These are phyloP conservation scores for Phytophthora melonis DNA, from an alignment of 352 stramenopile species.

Conservation along the genomic window DNA sequence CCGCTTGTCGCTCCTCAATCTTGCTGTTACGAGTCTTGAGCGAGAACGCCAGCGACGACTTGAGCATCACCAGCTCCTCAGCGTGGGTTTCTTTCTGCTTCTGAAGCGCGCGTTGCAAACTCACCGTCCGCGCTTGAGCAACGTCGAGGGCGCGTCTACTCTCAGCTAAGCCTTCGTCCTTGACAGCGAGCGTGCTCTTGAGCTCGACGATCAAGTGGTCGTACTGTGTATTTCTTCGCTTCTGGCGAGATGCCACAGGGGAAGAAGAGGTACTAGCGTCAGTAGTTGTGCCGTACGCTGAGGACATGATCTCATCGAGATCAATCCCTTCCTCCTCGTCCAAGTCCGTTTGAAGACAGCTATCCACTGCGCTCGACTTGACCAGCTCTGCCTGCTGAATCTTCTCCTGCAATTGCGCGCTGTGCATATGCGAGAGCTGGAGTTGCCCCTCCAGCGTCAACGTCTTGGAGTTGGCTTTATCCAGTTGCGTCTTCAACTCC, in stretches of 20 bases:
- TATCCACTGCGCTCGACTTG: conserved; percentile 42
- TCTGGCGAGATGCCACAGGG: conserved; percentile 9
- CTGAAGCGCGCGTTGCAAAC: conserved; percentile 48
- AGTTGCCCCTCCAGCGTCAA: conserved; percentile 52
- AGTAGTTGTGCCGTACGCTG: conserved; percentile 7
- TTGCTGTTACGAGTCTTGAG: conserved; percentile 55
- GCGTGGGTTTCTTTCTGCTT: conserved; percentile 54
- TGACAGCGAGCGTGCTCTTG: conserved; percentile 61
- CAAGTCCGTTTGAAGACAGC: conserved; percentile 55
- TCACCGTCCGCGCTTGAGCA: conserved; percentile 44
- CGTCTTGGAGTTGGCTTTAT: conserved; percentile 43
- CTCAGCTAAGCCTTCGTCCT: conserved; percentile 48
- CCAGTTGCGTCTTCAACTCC: conserved; percentile 56
- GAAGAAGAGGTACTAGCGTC: conserved; percentile 1
- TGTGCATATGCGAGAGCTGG: conserved; percentile 39
- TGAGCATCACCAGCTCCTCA: conserved; percentile 52
- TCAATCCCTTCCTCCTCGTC: conserved; percentile 63
- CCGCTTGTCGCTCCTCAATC: conserved; percentile 70
- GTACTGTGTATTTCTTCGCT: conserved; percentile 54
- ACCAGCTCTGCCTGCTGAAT: conserved; percentile 49
- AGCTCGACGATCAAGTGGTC: conserved; percentile 77
- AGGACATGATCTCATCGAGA: conserved; percentile 58
- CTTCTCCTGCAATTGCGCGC: conserved; percentile 41
- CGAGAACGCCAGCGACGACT: conserved; percentile 51
- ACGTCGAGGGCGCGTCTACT: conserved; percentile 45